Percentiles rank a stretch among this genome's conserved stretches.
phyloP scores from a whole-genome alignment of 2,329 filamentous ascomycete species.

The Nectriaceae sp. region DNA sequence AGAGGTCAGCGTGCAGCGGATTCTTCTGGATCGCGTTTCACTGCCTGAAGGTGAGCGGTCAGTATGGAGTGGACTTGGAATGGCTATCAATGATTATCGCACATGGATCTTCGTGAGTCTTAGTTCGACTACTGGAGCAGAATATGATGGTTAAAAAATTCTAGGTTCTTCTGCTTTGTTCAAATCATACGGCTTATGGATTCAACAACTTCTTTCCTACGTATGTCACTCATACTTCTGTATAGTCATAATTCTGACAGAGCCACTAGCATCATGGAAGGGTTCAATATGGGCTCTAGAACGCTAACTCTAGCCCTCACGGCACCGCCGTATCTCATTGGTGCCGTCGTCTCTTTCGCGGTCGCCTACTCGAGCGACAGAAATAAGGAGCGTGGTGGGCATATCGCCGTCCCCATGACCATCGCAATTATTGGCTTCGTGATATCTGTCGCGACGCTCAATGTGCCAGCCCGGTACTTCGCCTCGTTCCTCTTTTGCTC shows the following conservation, averaged over 20 bases:
- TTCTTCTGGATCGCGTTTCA: constrained; percentile 23
- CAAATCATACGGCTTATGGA: constrained; percentile 51
- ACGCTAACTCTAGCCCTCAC: constrained; percentile 35
- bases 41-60: constrained; percentile 11
- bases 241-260: constrained; percentile 4
- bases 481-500: constrained; percentile 42
- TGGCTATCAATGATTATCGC: constrained; percentile 23
- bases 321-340: constrained; percentile 47
- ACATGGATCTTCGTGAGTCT: constrained; percentile 26
- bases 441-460: constrained; percentile 26
- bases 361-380: constrained; percentile 43
- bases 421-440: constrained; percentile 36
- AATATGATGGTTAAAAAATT: constrained; percentile 47
- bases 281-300: constrained; percentile 16
- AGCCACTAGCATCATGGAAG: constrained; percentile 26
- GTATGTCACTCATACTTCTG: constrained; percentile 29
- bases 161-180: constrained; percentile 54
- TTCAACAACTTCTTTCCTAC: constrained; percentile 40
- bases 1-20: constrained; percentile 14
- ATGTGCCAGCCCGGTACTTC: constrained; percentile 24
- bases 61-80: constrained; percentile 18
- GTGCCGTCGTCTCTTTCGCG: constrained; percentile 27
- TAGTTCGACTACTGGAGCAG: constrained; percentile 39
- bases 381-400: constrained; percentile 50
- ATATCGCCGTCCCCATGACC: constrained; percentile 45